phyloP scores from a whole-genome alignment of 108 stramenopile genomes.

The Fistulifera pelliculosa region DNA sequence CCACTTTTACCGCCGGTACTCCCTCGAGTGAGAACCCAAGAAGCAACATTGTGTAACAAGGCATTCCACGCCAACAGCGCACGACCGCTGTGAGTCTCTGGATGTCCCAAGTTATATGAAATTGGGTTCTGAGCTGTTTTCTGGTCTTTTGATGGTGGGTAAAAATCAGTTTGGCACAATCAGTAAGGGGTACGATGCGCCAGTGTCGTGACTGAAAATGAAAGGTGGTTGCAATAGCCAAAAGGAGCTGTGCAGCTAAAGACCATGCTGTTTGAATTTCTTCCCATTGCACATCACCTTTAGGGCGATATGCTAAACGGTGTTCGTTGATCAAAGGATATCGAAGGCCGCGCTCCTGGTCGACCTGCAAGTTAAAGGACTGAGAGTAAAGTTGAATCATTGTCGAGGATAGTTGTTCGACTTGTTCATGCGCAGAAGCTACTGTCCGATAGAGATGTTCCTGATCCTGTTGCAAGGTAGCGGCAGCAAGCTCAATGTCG shows the following conservation, averaged over 20 bases:
- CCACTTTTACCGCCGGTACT: not conserved
- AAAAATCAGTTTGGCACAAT: conserved; percentile 52
- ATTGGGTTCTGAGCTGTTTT: not conserved
- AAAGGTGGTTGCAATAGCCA: conserved; percentile 29
- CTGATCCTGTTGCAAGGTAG: not conserved
- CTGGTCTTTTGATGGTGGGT: conserved; percentile 1
- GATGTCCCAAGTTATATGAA: conserved; percentile 16
- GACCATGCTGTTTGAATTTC: conserved; percentile 24
- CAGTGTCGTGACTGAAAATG: conserved; percentile 34
- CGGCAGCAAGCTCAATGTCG: conserved; percentile 6
- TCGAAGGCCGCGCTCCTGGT: conserved; percentile 33
- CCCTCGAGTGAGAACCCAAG: conserved; percentile 13
- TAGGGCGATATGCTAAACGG: conserved; percentile 43
- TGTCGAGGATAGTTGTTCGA: conserved; percentile 20
- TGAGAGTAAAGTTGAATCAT: conserved; percentile 21
- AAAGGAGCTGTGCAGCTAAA: conserved; percentile 41
- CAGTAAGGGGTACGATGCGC: conserved; percentile 44
- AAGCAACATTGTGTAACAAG: conserved; percentile 33
- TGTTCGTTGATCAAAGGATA: conserved; percentile 58
- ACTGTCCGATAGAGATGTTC: not conserved
- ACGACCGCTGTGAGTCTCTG: conserved; percentile 5
- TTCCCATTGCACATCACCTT: conserved; percentile 19
- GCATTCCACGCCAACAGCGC: conserved; percentile 40
- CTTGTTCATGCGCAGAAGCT: conserved; percentile 13
- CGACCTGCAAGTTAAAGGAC: conserved; percentile 39